phyloP scores from a whole-genome alignment of 1,139 yeast genomes.

The Tardiomyces digboiensis region DNA sequence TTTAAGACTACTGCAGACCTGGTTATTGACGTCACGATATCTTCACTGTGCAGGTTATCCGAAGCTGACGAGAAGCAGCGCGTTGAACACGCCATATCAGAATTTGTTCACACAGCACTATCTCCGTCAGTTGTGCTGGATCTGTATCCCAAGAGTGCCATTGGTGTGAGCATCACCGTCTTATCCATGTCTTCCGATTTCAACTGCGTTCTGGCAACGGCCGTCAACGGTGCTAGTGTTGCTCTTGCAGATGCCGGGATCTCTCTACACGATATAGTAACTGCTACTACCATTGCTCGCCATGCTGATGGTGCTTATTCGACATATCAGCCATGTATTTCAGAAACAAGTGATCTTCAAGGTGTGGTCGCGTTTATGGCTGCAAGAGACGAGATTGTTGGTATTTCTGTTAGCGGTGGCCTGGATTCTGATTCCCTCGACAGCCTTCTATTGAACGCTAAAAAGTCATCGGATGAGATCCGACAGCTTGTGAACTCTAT shows the following conservation, averaged over 20 bases:
- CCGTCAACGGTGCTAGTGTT: conserved; percentile 45
- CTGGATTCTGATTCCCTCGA: conserved; percentile 7
- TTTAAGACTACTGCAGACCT: conserved; percentile 62
- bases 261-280: conserved; percentile 66
- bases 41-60: conserved; percentile 34
- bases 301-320: neutral
- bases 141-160: conserved; percentile 83
- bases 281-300: conserved; percentile 46
- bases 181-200: conserved; percentile 33
- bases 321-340: neutral
- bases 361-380: conserved; percentile 44
- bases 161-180: conserved; percentile 68
- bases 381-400: conserved; percentile 44
- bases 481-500: conserved; percentile 19
- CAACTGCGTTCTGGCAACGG: conserved; percentile 29
- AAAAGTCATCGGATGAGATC: conserved; percentile 10
- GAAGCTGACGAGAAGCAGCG: conserved; percentile 15
- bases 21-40: conserved; percentile 55
- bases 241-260: conserved; percentile 82
- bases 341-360: conserved; percentile 21
- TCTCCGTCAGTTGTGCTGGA: conserved; percentile 55
- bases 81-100: conserved; percentile 27
- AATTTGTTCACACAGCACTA: conserved; percentile 48
- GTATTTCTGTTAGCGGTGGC: conserved; percentile 36
- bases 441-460: conserved; percentile 11